phyloP scores from a whole-genome alignment of 1,284 basidiomycete genomes.

The Boletus semigastroideus region DNA sequence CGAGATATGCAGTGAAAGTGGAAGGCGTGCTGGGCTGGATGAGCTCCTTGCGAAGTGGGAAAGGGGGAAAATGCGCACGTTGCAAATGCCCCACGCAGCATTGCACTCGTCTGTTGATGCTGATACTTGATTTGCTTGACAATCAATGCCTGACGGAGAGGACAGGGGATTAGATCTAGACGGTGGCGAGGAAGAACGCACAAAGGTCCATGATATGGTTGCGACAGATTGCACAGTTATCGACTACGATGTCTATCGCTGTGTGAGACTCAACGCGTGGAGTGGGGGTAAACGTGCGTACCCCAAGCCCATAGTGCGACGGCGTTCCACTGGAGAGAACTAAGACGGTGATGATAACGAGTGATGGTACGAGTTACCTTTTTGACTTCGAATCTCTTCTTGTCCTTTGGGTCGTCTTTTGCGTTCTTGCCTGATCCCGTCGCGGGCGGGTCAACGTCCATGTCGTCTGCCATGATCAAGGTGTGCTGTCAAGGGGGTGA shows the following conservation, averaged over 20 bases:
- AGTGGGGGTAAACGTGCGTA: slow-evolving; percentile 36
- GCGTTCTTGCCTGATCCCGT: slow-evolving; percentile 38
- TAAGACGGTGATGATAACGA: slow-evolving; percentile 8
- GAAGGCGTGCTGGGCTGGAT: slow-evolving; percentile 83
- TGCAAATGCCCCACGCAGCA: slow-evolving; percentile 99
- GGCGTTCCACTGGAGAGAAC: slow-evolving; percentile 83
- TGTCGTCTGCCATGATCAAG: slow-evolving; percentile 72
- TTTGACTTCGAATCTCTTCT: slow-evolving; percentile 92
- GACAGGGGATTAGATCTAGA: slow-evolving; percentile 7
- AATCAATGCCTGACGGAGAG: slow-evolving; percentile 84
- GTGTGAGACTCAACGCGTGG: slow-evolving; percentile 11
- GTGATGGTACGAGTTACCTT: slow-evolving; percentile 59
- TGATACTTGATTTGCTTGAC: slow-evolving; percentile 98
- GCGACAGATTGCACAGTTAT: slow-evolving; percentile 95
- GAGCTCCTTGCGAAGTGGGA: background rate
- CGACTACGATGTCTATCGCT: slow-evolving; percentile 84
- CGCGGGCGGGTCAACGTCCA: slow-evolving; percentile 74
- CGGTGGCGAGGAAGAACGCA: slow-evolving; percentile 41
- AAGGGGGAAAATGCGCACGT: slow-evolving; percentile 56
- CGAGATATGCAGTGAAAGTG: slow-evolving; percentile 99
- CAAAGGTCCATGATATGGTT: slow-evolving; percentile 99
- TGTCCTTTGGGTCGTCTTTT: slow-evolving; percentile 58
- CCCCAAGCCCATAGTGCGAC: slow-evolving; percentile 97
- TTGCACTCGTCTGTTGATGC: slow-evolving; percentile 97
- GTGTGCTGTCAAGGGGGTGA: background rate